phyloP scores from a whole-genome alignment of 768 basidiomycete species.

The Xerocomellus chrysenteron region DNA sequence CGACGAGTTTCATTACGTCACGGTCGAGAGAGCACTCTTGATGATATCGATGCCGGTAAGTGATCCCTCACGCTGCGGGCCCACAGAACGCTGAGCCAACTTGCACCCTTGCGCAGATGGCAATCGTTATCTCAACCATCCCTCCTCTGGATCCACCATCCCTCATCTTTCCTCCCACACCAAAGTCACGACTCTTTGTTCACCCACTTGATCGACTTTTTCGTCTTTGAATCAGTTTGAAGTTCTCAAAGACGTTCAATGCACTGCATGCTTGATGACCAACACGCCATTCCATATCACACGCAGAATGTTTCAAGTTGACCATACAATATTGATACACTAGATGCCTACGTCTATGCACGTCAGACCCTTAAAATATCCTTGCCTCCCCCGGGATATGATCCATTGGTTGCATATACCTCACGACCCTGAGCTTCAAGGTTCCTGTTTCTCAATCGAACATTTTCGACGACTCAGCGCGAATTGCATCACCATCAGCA shows the following conservation, averaged over 20 bases:
- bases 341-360: not conserved
- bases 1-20: constrained; percentile 23
- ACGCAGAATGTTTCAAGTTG: not conserved
- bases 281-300: not conserved
- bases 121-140: constrained; percentile 54
- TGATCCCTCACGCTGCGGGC: not conserved
- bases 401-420: not conserved
- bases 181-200: constrained; percentile 36
- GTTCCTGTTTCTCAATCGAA: not conserved
- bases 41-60: constrained; percentile 66
- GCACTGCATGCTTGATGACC: constrained; percentile 43
- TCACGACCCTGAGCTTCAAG: not conserved
- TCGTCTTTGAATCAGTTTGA: constrained; percentile 50
- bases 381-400: not conserved
- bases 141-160: constrained; percentile 49
- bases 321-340: not conserved
- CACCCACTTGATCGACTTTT: constrained; percentile 63
- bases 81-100: not conserved
- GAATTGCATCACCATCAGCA: too few species aligned
- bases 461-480: not conserved
- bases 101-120: constrained; percentile 30
- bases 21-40: constrained; percentile 54
- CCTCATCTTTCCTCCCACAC: constrained; percentile 40
- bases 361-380: not conserved
- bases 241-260: constrained; percentile 53